Base-by-base conservation (phyloP, 495 filamentous ascomycete genomes). In the Trypethelium eluteriae region DNA sequence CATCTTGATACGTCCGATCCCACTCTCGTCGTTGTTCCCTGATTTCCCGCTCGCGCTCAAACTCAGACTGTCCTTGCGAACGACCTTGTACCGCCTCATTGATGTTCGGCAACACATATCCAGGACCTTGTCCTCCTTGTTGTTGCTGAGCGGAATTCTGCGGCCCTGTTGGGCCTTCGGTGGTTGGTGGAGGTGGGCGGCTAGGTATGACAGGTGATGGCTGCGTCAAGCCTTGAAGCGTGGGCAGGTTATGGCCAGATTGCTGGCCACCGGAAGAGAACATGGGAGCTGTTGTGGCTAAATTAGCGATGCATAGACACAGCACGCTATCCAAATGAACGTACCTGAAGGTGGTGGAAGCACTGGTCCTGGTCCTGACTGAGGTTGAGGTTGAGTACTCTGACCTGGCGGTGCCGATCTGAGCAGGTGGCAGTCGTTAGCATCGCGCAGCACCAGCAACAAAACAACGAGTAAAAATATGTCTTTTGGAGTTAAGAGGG, bases 331-430 rank as follows among this genome's bases (percentile, higher is more conserved):
- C 18, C 14, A 6, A 2, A 9, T 18, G 6, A 36, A 53, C 32
- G 3, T 59, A 59, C 53, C 53, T 36, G 53, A 59, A 7, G 53
- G 53, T 36, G 53, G 53, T 59, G 53, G 53, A 59, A 59, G 53
- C 25, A 59, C 53, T 35, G 53, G 53, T 59, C 53, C 53, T 9
- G 53, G 5, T 36, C 36, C 25, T 14, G 34, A 32, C 14, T 34
- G 53, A 0, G n/a, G 5, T 36, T 59, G 53, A 5, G 34, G 53
- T 36, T 34, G 53, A 7, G n/a, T 59, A 59, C 36, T 59, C 18
- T 59, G 53, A 14, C 53, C 18, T 34, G 53, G 53, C 32, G 3
- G 53, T 59, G 32, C 53, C 6, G 53, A 59, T 59, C 53, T 59
- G 32, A 35, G 18, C 49, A 25, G 32, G 53, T 59, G 32, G 32